These are phyloP conservation scores for Zymoseptoria passerinii DNA, from an alignment of 2,329 filamentous ascomycete genomes.

Conservation along the genomic window DNA sequence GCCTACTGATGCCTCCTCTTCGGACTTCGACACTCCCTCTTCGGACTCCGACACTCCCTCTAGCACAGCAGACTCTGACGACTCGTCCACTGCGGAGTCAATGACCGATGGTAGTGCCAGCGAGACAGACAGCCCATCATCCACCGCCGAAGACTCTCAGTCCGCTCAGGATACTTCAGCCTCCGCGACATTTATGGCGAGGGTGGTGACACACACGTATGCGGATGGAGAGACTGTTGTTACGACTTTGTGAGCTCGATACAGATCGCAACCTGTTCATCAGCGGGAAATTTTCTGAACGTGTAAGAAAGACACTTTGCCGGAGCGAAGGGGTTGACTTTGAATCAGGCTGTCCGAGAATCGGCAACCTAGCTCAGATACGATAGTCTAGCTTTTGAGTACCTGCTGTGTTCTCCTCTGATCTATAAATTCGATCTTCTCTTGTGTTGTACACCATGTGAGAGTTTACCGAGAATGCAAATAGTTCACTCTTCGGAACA, in stretches of 20 bases:
- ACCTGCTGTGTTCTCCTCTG: neutral
- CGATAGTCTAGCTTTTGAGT: neutral
- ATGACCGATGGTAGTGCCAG: neutral
- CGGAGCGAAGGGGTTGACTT: neutral
- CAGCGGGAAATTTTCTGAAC: neutral
- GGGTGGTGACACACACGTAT: constrained; percentile 1
- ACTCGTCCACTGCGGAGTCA: neutral
- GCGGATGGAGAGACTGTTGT: neutral
- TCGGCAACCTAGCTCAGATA: neutral
- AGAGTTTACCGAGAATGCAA: too few species aligned
- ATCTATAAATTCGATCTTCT: neutral
- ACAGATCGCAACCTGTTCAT: neutral
- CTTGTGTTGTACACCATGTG: neutral
- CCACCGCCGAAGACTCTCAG: neutral
- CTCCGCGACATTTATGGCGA: neutral
- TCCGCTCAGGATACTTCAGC: neutral
- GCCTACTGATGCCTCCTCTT: neutral
- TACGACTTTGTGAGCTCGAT: constrained; percentile 3
- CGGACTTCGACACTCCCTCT: neutral
- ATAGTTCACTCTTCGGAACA: too few species aligned
- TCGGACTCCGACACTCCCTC: neutral
- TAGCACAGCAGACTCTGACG: neutral
- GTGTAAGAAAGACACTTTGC: neutral
- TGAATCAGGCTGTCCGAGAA: neutral
- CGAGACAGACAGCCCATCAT: neutral